Evolutionary conservation across 805 yeast genomes (phyloP).

Genomic region (Pichia insulana): DNA sequence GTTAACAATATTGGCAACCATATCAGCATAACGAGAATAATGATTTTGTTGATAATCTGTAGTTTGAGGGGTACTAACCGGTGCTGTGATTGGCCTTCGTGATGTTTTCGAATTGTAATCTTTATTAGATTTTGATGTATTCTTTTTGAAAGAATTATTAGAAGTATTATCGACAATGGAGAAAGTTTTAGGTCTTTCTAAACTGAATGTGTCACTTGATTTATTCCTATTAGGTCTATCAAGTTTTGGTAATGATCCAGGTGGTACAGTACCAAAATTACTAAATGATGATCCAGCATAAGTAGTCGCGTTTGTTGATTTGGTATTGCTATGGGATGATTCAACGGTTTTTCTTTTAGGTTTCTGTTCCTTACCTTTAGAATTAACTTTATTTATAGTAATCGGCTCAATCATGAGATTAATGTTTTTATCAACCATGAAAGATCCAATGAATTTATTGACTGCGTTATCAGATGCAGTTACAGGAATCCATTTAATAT

Average conservation of each 20-base stretch:
- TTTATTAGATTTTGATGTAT: too few species aligned
- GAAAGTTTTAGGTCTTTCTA: conserved; percentile 1
- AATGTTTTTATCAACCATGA: background rate
- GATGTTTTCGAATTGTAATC: too few species aligned
- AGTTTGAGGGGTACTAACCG: conserved; percentile 4
- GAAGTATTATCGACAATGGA: background rate
- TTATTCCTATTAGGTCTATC: conserved; percentile 8
- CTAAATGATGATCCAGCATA: conserved; percentile 14
- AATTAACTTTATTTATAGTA: background rate
- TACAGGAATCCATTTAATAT: conserved; percentile 15
- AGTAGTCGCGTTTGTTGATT: background rate
- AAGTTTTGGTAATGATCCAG: conserved; percentile 9
- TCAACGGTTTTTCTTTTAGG: background rate
- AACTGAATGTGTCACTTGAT: background rate
- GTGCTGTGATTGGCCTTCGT: background rate
- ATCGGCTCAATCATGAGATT: conserved; percentile 3
- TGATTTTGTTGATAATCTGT: background rate
- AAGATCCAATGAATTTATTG: background rate
- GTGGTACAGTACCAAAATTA: conserved; percentile 8
- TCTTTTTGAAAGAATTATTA: too few species aligned
- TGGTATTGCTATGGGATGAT: background rate
- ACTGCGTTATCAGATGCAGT: background rate
- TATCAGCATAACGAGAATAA: conserved; percentile 10
- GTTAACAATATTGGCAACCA: conserved; percentile 12
- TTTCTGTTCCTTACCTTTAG: background rate